Percentiles rank a stretch among this genome's conserved stretches.
phyloP scores from a whole-genome alignment of 148 eudicot genomes.

The Simmondsia chinensis region DNA sequence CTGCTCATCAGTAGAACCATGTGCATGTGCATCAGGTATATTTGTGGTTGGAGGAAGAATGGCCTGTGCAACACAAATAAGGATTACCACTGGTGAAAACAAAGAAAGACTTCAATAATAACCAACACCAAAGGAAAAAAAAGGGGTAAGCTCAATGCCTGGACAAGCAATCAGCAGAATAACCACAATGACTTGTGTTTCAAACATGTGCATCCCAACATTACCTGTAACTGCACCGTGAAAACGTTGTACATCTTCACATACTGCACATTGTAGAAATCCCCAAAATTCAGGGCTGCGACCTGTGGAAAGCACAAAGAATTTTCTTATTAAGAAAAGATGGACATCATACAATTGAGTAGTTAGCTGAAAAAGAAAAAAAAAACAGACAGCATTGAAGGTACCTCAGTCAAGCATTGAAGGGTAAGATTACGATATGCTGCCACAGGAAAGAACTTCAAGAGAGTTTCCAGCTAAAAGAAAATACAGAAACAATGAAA shows the following conservation, averaged over 20 bases:
- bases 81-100: neutral
- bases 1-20: slow-evolving; percentile 88
- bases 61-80: slow-evolving; percentile 25
- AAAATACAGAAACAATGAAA: slow-evolving; percentile 8
- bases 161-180: too few relatives aligned
- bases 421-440: slow-evolving; percentile 90
- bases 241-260: slow-evolving; percentile 71
- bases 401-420: slow-evolving; percentile 94
- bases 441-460: slow-evolving; percentile 70
- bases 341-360: too few relatives aligned
- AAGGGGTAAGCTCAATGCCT: neutral
- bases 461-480: slow-evolving; percentile 81
- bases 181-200: too few relatives aligned
- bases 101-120: too few relatives aligned
- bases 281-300: slow-evolving; percentile 83
- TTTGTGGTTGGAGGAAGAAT: slow-evolving; percentile 67
- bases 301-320: slow-evolving; percentile 46
- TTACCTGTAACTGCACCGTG: slow-evolving; percentile 86
- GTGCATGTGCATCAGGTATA: slow-evolving; percentile 74
- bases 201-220: neutral
- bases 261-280: slow-evolving; percentile 73
- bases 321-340: neutral
- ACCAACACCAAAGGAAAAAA: neutral
- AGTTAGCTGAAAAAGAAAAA: too few relatives aligned
- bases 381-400: too few relatives aligned